phyloP scores from a whole-genome alignment of 768 basidiomycete species.

The Jaapia argillacea region DNA sequence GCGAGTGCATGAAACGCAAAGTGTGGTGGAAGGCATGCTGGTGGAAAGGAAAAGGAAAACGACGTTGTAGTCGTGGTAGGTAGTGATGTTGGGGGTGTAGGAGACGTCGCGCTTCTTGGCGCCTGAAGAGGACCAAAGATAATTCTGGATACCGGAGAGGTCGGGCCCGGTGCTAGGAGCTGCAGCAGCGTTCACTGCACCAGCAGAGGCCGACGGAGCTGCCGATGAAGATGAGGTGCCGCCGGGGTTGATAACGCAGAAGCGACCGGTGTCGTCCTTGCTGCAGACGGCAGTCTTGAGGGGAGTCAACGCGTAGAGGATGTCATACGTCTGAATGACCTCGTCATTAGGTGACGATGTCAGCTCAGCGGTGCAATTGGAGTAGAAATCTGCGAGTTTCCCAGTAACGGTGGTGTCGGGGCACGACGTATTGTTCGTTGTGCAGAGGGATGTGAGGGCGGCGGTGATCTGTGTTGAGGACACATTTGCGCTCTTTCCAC shows the following conservation, averaged over 20 bases:
- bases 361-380: conserved; percentile 65
- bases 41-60: conserved; percentile 73
- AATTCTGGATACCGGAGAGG: conserved; percentile 11
- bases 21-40: conserved; percentile 29
- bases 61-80: conserved; percentile 51
- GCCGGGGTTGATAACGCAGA: conserved; percentile 50
- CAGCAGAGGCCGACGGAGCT: conserved; percentile 12
- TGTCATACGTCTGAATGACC: conserved; percentile 68
- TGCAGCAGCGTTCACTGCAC: conserved; percentile 7
- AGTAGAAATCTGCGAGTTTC: conserved; percentile 60
- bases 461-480: conserved; percentile 33
- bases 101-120: conserved; percentile 12
- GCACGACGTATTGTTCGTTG: conserved; percentile 36
- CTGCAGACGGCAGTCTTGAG: conserved; percentile 61
- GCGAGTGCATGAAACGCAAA: conserved; percentile 82
- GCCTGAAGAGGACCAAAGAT: conserved; percentile 15
- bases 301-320: conserved; percentile 63
- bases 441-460: conserved; percentile 51
- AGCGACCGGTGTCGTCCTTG: conserved; percentile 61
- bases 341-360: conserved; percentile 31
- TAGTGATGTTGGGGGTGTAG: conserved; percentile 41
- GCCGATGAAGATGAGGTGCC: conserved; percentile 19
- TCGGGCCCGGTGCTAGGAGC: conserved; percentile 7
- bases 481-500: conserved; percentile 26
- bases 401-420: conserved; percentile 44